A percentile compares a stretch with the other conserved stretches of the same genome.
Conservation (phyloP, 2,329 filamentous ascomycete genomes). For the Metarhizium robertsii region DNA sequence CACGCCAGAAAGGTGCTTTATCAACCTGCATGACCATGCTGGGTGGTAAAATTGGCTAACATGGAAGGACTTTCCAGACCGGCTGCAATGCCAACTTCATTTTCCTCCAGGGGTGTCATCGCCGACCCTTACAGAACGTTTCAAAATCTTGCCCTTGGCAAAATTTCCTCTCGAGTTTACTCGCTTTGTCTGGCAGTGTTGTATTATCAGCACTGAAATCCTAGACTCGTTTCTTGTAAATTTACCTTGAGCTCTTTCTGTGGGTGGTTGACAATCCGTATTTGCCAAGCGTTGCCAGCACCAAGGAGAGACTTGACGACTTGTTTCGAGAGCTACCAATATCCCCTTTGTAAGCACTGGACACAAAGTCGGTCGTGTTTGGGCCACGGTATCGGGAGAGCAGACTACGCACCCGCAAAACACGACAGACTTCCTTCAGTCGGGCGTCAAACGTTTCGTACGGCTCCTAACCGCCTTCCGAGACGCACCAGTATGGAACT, state of each 20-base stretch:
- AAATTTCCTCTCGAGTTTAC: neutral
- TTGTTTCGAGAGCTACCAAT: neutral
- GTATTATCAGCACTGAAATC: neutral
- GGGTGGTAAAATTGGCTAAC: too few relatives aligned
- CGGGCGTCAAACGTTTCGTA: constrained; percentile 15
- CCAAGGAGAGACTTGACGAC: constrained; percentile 18
- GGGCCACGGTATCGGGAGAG: neutral
- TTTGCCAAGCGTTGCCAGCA: constrained; percentile 14
- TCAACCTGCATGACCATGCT: too few relatives aligned
- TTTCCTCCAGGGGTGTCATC: neutral
- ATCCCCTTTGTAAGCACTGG: neutral
- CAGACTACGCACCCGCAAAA: constrained; percentile 9
- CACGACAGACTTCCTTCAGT: constrained; percentile 16
- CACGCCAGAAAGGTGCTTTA: too few relatives aligned
- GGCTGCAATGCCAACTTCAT: too few relatives aligned
- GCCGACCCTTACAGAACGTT: neutral
- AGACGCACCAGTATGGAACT: constrained; percentile 16
- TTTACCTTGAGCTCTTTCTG: constrained; percentile 14
- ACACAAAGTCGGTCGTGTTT: neutral
- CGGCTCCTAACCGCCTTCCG: constrained; percentile 20
- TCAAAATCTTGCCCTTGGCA: neutral
- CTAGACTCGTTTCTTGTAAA: neutral
- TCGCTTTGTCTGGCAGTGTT: neutral
- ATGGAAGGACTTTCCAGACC: too few relatives aligned
- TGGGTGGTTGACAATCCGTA: constrained; percentile 17